phyloP scores from a whole-genome alignment of 148 eudicot species.

The Nyssa sinensis region DNA sequence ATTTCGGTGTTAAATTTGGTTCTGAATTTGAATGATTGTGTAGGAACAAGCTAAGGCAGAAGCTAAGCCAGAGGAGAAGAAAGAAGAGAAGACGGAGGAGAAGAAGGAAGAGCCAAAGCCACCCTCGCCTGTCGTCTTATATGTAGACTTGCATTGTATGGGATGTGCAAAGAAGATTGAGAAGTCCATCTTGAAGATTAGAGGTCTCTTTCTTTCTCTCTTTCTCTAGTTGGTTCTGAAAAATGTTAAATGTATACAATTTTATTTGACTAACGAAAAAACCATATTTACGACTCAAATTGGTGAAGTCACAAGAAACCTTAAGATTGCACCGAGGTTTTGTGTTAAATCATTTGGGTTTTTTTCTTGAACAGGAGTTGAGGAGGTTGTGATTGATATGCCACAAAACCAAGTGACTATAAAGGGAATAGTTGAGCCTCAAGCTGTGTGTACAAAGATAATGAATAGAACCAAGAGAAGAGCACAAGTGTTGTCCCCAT shows the following conservation, averaged over 20 bases:
- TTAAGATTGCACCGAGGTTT: too few relatives aligned
- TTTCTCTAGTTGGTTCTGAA: too few relatives aligned
- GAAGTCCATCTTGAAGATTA: conserved; percentile 61
- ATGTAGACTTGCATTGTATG: conserved; percentile 85
- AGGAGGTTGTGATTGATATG: conserved; percentile 74
- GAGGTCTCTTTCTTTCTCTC: conserved; percentile 46
- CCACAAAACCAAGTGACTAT: conserved; percentile 67
- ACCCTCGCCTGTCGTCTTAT: conserved; percentile 66
- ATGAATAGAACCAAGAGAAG: conserved; percentile 75
- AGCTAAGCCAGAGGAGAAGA: conserved; percentile 37
- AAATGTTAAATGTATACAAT: too few relatives aligned
- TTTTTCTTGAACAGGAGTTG: conserved; percentile 73
- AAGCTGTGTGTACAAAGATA: conserved; percentile 62
- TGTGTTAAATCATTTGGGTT: background rate
- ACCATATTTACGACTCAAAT: too few relatives aligned
- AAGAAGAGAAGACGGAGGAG: conserved; percentile 38
- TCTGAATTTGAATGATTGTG: background rate
- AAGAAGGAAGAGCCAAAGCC: conserved; percentile 55
- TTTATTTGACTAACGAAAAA: too few relatives aligned
- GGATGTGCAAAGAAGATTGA: conserved; percentile 97
- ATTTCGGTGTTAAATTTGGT: background rate
- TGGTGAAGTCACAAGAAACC: too few relatives aligned
- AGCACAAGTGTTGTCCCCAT: conserved; percentile 77
- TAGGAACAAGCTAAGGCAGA: conserved; percentile 49
- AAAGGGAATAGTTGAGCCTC: conserved; percentile 84